Percentiles rank a stretch among this genome's conserved stretches.
phyloP scores from a whole-genome alignment of 768 basidiomycete genomes.

The Pleurotus ostreatus region DNA sequence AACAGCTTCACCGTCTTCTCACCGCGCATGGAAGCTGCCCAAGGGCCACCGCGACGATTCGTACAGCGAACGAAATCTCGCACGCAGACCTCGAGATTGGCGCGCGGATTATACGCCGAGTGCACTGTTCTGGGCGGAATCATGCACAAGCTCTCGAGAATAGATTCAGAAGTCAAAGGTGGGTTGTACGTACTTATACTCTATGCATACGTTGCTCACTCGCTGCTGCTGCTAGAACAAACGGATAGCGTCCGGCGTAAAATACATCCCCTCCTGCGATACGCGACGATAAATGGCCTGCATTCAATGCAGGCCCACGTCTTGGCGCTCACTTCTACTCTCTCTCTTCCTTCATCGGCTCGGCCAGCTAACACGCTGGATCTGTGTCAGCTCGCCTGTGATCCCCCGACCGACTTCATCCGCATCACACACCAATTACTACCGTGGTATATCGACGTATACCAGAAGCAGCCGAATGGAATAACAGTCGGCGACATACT shows the following conservation, averaged over 20 bases:
- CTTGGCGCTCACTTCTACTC: conserved; percentile 10
- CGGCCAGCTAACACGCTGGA: conserved; percentile 18
- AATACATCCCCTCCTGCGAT: conserved; percentile 7
- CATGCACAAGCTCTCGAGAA: conserved; percentile 7
- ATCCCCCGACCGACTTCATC: conserved; percentile 38
- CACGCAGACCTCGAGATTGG: conserved; percentile 16
- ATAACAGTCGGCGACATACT: conserved; percentile 44
- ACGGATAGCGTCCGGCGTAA: conserved; percentile 4
- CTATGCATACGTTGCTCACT: not conserved
- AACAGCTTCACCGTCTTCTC: not conserved
- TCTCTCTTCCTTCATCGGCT: not conserved
- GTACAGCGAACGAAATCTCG: conserved; percentile 13
- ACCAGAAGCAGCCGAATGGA: conserved; percentile 27
- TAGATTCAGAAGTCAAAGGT: conserved; percentile 8
- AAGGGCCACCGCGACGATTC: not conserved
- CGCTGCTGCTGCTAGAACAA: not conserved
- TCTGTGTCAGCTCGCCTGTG: conserved; percentile 36
- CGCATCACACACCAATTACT: conserved; percentile 38
- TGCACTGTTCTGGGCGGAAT: conserved; percentile 9
- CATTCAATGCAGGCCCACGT: conserved; percentile 7
- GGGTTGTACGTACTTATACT: not conserved
- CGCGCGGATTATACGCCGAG: conserved; percentile 15
- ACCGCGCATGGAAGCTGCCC: not conserved
- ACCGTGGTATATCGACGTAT: conserved; percentile 50
- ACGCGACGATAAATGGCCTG: not conserved